Evolutionary conservation across 108 stramenopile genomes (phyloP), one percentile per base, ranked within the genome.

Genomic region (Cyclotella atomus): DNA sequence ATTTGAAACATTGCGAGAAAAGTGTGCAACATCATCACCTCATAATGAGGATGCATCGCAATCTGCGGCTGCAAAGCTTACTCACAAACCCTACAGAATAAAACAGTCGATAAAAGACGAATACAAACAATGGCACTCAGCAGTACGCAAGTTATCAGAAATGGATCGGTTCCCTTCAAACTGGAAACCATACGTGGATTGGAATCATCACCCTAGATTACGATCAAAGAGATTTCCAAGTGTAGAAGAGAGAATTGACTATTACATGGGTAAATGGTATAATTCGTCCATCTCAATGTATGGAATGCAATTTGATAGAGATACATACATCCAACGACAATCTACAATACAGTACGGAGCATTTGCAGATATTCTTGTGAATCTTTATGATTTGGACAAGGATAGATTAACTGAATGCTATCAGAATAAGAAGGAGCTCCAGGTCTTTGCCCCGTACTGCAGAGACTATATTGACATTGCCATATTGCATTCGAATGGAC

Each of bases 211-310:
- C 33, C 62, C 71, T 3, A 59, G 17, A 49, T 10, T 55, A 20
- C 38, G 81, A 57, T 59, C 62, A 7, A 33, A 82, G 47, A 70
- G 81, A 17, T 82, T 82, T 38, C 81, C 81, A 19, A 44, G 38
- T 25, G 70, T 71, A 9, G 56, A 36, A 6, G 76, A 77, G 60
- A 25, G 81, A 21, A 70, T 77, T 15, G 27, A 73, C 43, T 82
- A 82, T 47, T 82, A 82, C 49, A 82, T 82, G 81, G 81, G 81
- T 49, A 65, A 27, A 54, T 82, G 81, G 81, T 36, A 77, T 61
- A 68, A 77, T 73, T 20, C 63, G 17, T 60, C 73, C 24, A 52
- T 75, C 23, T 64, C 70, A 35, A 63, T 82, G 71, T 77, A 77
- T 34, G 81, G 81, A 9, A 23, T 25, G 24, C 36, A 52, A 38